These are phyloP conservation scores for Hawksworthiomyces lignivorus DNA, from an alignment of 2,329 filamentous ascomycete species.

Conservation along the genomic window DNA sequence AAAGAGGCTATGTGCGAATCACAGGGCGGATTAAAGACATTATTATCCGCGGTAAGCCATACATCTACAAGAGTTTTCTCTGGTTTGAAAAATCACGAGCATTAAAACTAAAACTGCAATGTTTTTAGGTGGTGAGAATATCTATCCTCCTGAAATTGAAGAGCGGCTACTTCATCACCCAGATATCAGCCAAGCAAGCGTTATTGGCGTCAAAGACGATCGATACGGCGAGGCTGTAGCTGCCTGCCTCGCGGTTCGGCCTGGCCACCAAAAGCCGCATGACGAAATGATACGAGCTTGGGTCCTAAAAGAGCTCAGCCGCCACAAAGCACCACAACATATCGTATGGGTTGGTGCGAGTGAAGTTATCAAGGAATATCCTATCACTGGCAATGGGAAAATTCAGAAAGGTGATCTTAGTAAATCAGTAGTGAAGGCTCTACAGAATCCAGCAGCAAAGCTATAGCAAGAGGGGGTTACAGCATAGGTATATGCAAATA, in stretches of 20 bases:
- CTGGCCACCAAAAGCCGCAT: conserved; percentile 1
- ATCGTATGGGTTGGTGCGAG: conserved; percentile 3
- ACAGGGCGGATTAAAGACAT: conserved; percentile 75
- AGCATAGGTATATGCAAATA: too few species aligned
- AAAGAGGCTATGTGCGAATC: conserved; percentile 62
- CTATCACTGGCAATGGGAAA: too few species aligned
- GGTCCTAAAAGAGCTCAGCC: conserved; percentile 2
- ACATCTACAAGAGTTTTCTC: too few species aligned
- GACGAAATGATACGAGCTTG: conserved; percentile 1
- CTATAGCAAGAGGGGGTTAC: too few species aligned
- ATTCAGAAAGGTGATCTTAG: too few species aligned
- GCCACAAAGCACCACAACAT: conserved; percentile 6
- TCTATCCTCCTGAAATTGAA: conserved; percentile 14
- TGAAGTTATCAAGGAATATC: too few species aligned
- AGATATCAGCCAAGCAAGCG: conserved; percentile 6
- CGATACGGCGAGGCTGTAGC: conserved; percentile 11
- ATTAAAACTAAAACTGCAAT: too few species aligned
- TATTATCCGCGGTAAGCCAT: conserved; percentile 60
- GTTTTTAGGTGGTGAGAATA: conserved; percentile 14
- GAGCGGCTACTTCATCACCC: conserved; percentile 10
- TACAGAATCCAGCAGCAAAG: too few species aligned
- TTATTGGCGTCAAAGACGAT: conserved; percentile 9
- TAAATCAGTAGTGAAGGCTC: too few species aligned
- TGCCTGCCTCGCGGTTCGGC: not conserved
- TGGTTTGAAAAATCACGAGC: too few species aligned